These are phyloP conservation scores for Lasiodiplodia sp. DNA, from an alignment of 2,329 filamentous ascomycete genomes.

Conservation along the genomic window DNA sequence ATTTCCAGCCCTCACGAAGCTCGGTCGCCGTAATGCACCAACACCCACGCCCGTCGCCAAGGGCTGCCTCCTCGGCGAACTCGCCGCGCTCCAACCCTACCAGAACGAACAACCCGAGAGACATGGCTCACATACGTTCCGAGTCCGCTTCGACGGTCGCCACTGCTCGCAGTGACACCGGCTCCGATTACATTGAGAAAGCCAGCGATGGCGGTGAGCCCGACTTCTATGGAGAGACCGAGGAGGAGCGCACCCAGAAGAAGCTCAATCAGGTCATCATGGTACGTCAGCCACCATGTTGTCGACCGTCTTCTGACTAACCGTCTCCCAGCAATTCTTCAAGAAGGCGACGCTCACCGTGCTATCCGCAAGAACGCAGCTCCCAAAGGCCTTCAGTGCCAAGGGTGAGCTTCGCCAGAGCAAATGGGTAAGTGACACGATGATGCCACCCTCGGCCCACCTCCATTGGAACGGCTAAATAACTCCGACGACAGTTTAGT, in stretches of 20 bases:
- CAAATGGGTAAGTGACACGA: slow-evolving; percentile 75
- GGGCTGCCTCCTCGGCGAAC: slow-evolving; percentile 59
- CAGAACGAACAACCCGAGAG: slow-evolving; percentile 76
- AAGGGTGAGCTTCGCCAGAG: slow-evolving; percentile 74
- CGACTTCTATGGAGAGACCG: slow-evolving; percentile 47
- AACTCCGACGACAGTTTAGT: slow-evolving; percentile 75
- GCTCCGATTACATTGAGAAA: slow-evolving; percentile 52
- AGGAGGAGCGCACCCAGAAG: slow-evolving; percentile 44
- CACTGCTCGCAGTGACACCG: slow-evolving; percentile 41
- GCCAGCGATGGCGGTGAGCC: slow-evolving; percentile 60
- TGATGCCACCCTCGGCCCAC: slow-evolving; percentile 13
- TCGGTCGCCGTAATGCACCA: slow-evolving; percentile 76
- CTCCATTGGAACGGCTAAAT: slow-evolving; percentile 29
- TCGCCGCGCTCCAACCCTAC: slow-evolving; percentile 62
- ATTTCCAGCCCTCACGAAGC: slow-evolving; percentile 9
- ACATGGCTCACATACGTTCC: slow-evolving; percentile 56
- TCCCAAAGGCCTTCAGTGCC: slow-evolving; percentile 65
- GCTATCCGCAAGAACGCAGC: slow-evolving; percentile 78
- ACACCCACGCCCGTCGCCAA: slow-evolving; percentile 78
- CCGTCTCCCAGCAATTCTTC: slow-evolving; percentile 77
- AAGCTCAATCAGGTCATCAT: slow-evolving; percentile 95
- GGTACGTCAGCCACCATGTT: slow-evolving; percentile 58
- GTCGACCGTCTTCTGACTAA: slow-evolving; percentile 36
- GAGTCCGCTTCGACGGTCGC: slow-evolving; percentile 58
- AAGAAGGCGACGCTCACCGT: slow-evolving; percentile 86